These are phyloP conservation scores for Rhododendron ovatum DNA, from an alignment of 148 eudicot genomes.

Conservation along the genomic window DNA sequence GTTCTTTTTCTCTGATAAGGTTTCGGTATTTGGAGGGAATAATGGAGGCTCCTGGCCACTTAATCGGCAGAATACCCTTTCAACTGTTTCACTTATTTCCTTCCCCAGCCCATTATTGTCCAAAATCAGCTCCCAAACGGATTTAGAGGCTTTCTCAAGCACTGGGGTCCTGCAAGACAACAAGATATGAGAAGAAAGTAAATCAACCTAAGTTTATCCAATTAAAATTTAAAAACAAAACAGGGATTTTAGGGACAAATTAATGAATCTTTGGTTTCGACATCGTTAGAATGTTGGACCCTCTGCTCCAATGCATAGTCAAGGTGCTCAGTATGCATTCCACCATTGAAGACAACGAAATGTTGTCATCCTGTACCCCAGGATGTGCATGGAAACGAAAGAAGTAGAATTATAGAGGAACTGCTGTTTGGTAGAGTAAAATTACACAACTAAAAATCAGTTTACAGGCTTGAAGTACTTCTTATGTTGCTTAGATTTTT, in stretches of 20 bases:
- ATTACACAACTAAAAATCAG: neutral
- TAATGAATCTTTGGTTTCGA: neutral
- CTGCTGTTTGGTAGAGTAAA: neutral
- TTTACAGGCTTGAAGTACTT: neutral
- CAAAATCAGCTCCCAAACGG: slow-evolving; percentile 89
- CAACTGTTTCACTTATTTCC: slow-evolving; percentile 88
- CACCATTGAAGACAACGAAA: neutral
- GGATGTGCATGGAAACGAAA: neutral
- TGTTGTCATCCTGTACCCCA: neutral
- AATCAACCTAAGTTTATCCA: neutral
- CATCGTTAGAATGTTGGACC: neutral
- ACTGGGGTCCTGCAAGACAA: slow-evolving; percentile 67
- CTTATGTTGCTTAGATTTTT: neutral
- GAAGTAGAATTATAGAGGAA: neutral
- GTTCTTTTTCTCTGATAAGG: slow-evolving; percentile 34
- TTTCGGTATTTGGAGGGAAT: slow-evolving; percentile 43
- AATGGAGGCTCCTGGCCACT: slow-evolving; percentile 87
- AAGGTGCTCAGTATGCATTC: neutral
- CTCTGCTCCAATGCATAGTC: neutral
- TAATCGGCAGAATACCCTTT: slow-evolving; percentile 75
- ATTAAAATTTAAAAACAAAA: neutral
- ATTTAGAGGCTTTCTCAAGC: slow-evolving; percentile 95
- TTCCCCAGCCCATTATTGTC: slow-evolving; percentile 74
- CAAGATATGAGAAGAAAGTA: neutral
- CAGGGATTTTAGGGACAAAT: neutral